Evolutionary conservation across 169 alveolate species (phyloP).

Genomic region (Plasmodium vinckei): DNA sequence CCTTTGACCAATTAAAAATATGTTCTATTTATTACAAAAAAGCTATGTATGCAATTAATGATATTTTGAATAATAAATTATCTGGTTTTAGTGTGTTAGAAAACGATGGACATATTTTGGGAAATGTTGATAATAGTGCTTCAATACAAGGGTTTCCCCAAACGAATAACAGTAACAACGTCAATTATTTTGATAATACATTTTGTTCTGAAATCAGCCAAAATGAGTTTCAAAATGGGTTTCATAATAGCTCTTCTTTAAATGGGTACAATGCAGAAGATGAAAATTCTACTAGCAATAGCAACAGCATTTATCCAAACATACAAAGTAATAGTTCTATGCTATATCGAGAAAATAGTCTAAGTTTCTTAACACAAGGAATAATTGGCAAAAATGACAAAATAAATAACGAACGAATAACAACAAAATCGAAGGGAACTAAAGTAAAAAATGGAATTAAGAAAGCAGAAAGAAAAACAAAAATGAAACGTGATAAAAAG

Average conservation of each 20-base stretch:
- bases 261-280: neutral
- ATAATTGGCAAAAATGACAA: neutral
- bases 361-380: neutral
- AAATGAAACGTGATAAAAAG: conserved; percentile 2
- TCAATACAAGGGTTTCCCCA: neutral
- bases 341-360: neutral
- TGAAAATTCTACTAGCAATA: neutral
- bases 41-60: conserved; percentile 10
- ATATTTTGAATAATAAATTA: neutral
- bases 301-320: neutral
- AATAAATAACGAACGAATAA: neutral
- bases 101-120: neutral
- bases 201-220: neutral
- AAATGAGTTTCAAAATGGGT: neutral
- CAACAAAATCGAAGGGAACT: neutral
- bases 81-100: neutral
- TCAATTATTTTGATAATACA: neutral
- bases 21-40: conserved; percentile 44
- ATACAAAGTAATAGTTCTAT: neutral
- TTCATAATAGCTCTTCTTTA: neutral
- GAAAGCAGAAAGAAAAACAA: conserved; percentile 1
- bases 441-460: neutral
- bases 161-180: neutral
- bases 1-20: conserved; percentile 22
- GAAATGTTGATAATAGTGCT: neutral